These are phyloP conservation scores for Cadophora gregata DNA, from an alignment of 2,329 filamentous ascomycete genomes.

Conservation along the genomic window DNA sequence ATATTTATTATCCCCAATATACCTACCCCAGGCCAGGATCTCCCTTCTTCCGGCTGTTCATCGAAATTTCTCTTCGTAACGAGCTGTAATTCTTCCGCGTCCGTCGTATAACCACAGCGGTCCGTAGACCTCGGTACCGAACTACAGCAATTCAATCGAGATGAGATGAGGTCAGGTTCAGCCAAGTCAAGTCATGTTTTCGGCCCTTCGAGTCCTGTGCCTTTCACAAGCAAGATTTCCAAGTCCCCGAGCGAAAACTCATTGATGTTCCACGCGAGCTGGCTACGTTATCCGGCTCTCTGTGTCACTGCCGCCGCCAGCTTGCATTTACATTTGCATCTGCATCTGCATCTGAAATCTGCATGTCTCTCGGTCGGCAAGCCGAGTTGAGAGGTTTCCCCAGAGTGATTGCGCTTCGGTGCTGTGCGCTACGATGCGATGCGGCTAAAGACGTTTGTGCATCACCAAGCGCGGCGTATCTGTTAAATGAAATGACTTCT, in stretches of 20 bases:
- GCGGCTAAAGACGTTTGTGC: background rate
- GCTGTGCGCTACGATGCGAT: background rate
- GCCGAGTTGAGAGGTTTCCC: background rate
- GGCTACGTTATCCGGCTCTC: background rate
- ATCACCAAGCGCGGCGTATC: no score
- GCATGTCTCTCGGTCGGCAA: conserved; percentile 9
- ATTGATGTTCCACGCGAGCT: conserved; percentile 1
- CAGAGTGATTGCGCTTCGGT: background rate
- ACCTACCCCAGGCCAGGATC: background rate
- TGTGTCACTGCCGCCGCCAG: conserved; percentile 4
- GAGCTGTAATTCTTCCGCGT: conserved; percentile 1
- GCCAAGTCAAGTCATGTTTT: no score
- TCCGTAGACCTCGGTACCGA: conserved; percentile 9
- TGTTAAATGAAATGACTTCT: background rate
- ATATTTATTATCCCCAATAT: background rate
- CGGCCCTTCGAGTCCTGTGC: background rate
- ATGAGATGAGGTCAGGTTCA: conserved; percentile 1
- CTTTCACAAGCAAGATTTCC: background rate
- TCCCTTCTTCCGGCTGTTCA: background rate
- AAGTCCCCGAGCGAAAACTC: background rate
- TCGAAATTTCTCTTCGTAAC: background rate
- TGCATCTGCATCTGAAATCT: background rate
- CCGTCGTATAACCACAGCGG: background rate
- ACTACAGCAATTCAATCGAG: background rate
- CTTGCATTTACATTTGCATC: background rate